Evolutionary conservation across 2,329 filamentous ascomycete species (phyloP), one percentile per base, ranked within the genome.

Genomic region (Trichophaea hybrida): DNA sequence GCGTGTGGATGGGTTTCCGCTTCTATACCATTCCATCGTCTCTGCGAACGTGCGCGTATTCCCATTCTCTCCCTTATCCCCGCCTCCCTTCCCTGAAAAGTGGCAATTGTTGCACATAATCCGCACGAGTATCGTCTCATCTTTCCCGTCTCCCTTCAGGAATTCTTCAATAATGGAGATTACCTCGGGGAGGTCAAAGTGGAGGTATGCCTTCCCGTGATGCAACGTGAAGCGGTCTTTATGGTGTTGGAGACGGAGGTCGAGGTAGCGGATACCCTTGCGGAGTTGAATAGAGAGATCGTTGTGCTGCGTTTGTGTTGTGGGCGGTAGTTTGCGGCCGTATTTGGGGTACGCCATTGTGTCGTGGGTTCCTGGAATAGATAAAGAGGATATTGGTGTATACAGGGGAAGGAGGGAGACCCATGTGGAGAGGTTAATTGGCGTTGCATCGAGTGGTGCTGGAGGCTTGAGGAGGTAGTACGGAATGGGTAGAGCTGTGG

Each of bases 341-440:
- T 61, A 64, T 58, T 76, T 69, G 49, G 69, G 67, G 63, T 74
- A 76, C 15, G 77, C 78, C 74, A 79, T 74, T 31, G 76, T 78
- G 67, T 79, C 76, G 69, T 79, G 77, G 1, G 77, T 78, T 34
- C 77, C 77, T 0, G 77, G 77, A 60, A 79, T 73, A 50, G 75
- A 77, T 46, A 79, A 71, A 55, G 69, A 72, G 35, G 75, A 71
- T 37, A 79, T 68, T 50, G 69, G 70, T 38, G 71, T 69, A 32
- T 69, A 62, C 67, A 77, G 74, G 33, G 74, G 74, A 8, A 78
- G 66, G 5, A 55, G 54, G 17, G 69, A 68, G 76, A 77, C 77
- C 76, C 76, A 78, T 40, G 62, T 57, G 5, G 72, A 67, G 35
- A 72, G 67, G 46, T 69, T 63, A 37, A 62, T 60, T 10, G 55